These are phyloP conservation scores for Scolecobasidium constrictum DNA, from an alignment of 2,329 filamentous ascomycete genomes.

Conservation along the genomic window DNA sequence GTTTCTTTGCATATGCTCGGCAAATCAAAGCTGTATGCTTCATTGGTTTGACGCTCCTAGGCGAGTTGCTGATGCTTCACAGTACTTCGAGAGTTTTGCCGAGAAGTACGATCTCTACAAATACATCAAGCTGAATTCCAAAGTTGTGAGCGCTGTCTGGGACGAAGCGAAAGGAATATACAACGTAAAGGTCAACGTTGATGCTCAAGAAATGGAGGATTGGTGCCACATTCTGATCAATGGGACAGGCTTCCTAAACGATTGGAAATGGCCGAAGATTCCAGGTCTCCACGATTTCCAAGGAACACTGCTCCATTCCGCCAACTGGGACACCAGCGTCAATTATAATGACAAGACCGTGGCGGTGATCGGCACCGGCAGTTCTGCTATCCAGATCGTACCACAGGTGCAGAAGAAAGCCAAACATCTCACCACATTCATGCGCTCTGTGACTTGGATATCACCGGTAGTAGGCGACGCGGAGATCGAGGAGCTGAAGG, in stretches of 20 bases:
- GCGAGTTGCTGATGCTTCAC: neutral
- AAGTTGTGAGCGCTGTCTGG: conserved; percentile 47
- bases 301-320: conserved; percentile 33
- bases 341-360: conserved; percentile 17
- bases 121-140: conserved; percentile 42
- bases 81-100: conserved; percentile 1
- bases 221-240: conserved; percentile 16
- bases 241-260: conserved; percentile 25
- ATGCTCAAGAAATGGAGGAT: conserved; percentile 22
- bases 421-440: neutral
- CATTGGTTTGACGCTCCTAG: conserved; percentile 43
- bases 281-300: conserved; percentile 35
- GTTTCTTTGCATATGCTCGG: conserved; percentile 53
- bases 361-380: conserved; percentile 22
- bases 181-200: conserved; percentile 41
- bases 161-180: conserved; percentile 41
- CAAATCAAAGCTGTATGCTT: conserved; percentile 61
- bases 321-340: conserved; percentile 23
- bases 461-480: conserved; percentile 21
- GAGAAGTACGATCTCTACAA: conserved; percentile 56
- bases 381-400: conserved; percentile 23
- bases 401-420: conserved; percentile 24
- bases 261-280: conserved; percentile 34
- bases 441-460: conserved; percentile 27
- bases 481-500: neutral